Conservation (phyloP, 345 rosid species). For the Populus alba region DNA sequence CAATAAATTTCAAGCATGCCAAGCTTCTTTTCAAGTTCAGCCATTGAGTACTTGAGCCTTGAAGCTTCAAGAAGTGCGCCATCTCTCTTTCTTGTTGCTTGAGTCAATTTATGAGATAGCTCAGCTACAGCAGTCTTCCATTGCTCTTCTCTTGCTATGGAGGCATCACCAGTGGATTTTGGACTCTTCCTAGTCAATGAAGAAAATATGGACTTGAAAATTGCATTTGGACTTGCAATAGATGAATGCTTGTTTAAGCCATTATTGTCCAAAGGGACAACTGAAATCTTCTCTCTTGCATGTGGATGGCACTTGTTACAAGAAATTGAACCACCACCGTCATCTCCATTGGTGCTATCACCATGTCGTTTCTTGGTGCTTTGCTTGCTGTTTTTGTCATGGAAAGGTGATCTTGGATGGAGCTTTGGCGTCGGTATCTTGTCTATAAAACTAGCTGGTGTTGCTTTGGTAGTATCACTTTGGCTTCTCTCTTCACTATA, state of each 20-base stretch:
- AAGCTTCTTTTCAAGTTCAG: slow-evolving; percentile 94
- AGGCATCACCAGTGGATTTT: slow-evolving; percentile 25
- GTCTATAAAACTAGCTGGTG: slow-evolving; percentile 10
- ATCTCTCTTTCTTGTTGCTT: slow-evolving; percentile 76
- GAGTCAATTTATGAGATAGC: slow-evolving; percentile 74
- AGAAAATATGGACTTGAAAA: slow-evolving; percentile 66
- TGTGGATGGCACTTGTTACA: slow-evolving; percentile 87
- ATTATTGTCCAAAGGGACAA: slow-evolving; percentile 72
- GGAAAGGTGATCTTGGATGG: slow-evolving; percentile 57
- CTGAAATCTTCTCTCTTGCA: slow-evolving; percentile 70
- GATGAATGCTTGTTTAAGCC: slow-evolving; percentile 39
- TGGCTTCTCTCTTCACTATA: slow-evolving; percentile 11
- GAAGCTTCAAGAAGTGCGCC: slow-evolving; percentile 80
- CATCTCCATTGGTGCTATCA: slow-evolving; percentile 13
- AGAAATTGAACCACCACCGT: slow-evolving; percentile 49
- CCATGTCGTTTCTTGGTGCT: slow-evolving; percentile 45
- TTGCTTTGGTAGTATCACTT: neutral
- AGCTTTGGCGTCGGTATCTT: slow-evolving; percentile 37
- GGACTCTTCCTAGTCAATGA: slow-evolving; percentile 69
- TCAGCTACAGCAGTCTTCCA: slow-evolving; percentile 75
- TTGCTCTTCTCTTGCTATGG: slow-evolving; percentile 56
- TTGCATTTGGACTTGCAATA: slow-evolving; percentile 72
- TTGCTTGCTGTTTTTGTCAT: slow-evolving; percentile 37
- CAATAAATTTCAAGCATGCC: slow-evolving; percentile 80
- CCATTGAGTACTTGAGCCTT: slow-evolving; percentile 69